Evolutionary conservation across 805 yeast genomes (phyloP).

Genomic region (Sungouiozyma intestinalis): DNA sequence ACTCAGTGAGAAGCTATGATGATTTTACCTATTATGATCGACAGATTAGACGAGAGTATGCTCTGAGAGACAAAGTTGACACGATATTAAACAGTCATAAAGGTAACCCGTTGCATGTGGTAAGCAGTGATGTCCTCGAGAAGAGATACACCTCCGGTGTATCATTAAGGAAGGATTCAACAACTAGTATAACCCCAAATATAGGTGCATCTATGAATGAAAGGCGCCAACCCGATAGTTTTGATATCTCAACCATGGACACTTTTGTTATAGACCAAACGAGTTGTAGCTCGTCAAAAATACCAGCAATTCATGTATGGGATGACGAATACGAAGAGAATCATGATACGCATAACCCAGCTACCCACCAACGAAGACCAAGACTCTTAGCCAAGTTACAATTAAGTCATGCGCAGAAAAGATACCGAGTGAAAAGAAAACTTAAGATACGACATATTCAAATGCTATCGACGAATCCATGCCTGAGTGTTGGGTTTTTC

Average conservation of each 20-base stretch:
- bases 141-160: neutral
- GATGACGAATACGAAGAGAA: neutral
- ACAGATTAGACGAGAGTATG: constrained; percentile 27
- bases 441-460: constrained; percentile 45
- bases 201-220: neutral
- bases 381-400: too few species aligned
- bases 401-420: neutral
- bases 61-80: constrained; percentile 22
- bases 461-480: constrained; percentile 58
- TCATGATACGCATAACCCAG: neutral
- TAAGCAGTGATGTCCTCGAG: constrained; percentile 10
- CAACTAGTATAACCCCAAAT: constrained; percentile 1
- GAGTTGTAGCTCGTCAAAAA: constrained; percentile 7
- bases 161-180: neutral
- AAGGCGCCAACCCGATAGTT: neutral
- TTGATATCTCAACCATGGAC: neutral
- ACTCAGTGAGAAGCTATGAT: constrained; percentile 1
- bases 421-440: constrained; percentile 38
- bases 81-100: constrained; percentile 9
- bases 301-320: neutral
- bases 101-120: constrained; percentile 9
- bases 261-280: constrained; percentile 15
- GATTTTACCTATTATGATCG: constrained; percentile 30
- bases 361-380: neutral
- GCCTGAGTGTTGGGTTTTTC: constrained; percentile 55